Conservation (phyloP, 1,139 yeast species). For the Taiozyma sp. region DNA sequence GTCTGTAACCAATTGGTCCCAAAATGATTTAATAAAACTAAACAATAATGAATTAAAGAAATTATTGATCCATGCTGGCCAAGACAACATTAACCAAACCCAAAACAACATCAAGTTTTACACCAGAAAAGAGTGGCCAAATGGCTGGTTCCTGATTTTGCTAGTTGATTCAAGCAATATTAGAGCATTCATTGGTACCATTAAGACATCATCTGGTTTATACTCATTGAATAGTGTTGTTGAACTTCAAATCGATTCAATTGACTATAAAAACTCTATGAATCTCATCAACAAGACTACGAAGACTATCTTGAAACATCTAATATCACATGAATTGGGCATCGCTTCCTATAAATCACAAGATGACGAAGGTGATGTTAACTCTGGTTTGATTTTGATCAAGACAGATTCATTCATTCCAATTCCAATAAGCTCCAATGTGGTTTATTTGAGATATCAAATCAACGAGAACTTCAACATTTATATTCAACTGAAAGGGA, state of each 20-base stretch:
- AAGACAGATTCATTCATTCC: slow-evolving; percentile 19
- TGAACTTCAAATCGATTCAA: slow-evolving; percentile 26
- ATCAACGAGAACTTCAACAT: slow-evolving; percentile 2
- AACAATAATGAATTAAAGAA: slow-evolving; percentile 23
- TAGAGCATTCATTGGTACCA: slow-evolving; percentile 62
- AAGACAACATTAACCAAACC: slow-evolving; percentile 10
- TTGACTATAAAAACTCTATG: slow-evolving; percentile 47
- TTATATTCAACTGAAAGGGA: slow-evolving; percentile 14
- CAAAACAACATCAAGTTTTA: slow-evolving; percentile 40
- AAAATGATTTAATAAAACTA: slow-evolving; percentile 49
- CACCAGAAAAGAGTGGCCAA: slow-evolving; percentile 66
- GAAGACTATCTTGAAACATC: slow-evolving; percentile 57
- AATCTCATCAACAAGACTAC: slow-evolving; percentile 48
- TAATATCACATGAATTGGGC: slow-evolving; percentile 58
- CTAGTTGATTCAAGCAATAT: slow-evolving; percentile 39
- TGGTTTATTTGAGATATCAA: slow-evolving; percentile 15
- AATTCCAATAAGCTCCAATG: slow-evolving; percentile 18
- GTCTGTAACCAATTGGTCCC: slow-evolving; percentile 64
- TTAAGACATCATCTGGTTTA: slow-evolving; percentile 50
- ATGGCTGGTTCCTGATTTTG: slow-evolving; percentile 63
- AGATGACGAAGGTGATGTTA: neutral
- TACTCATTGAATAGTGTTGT: slow-evolving; percentile 37
- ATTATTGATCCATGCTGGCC: slow-evolving; percentile 11
- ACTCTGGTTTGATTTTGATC: slow-evolving; percentile 9
- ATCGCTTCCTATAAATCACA: slow-evolving; percentile 12